Evolutionary conservation across 371 early-diverging fungal genomes (phyloP), one percentile per base, ranked within the genome.

Genomic region (Blakeslea trispora): DNA sequence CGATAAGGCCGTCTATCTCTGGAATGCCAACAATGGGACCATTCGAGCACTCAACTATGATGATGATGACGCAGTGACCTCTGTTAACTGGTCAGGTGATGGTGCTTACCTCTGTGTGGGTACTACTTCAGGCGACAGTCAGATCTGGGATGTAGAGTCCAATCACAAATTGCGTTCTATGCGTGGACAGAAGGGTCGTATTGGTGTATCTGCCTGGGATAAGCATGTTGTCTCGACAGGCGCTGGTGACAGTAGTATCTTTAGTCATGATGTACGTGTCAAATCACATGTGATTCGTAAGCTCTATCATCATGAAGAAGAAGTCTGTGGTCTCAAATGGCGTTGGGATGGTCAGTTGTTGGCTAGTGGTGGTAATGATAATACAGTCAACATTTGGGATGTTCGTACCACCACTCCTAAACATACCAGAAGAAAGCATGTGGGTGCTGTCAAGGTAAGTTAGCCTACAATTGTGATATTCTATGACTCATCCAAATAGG

Each of bases 321-420:
- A 95, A 60, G 94, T 97, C 5, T 99, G 99, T 72, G 99, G 99
- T 14, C 77, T 99, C 23, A 81, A 85, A 49, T 99, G 99, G 99
- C 81, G 92, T 32, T 59, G 77, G 3, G 97, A 96, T 71, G 95
- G 95, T 4, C 71, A 65, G 9, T 74, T 88, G 44, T 79, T 99
- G 15, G 99, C 99, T 1, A 92, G 92, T 70, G 99, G 99, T 11
- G 96, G 97, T 3, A 99, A 99, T 73, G 99, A 99, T 65, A 97
- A 98, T 63, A 57, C 84, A 22, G 91, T 98, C 18, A 89, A 94
- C 51, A 82, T 99, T 10, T 99, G 98, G 98, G 95, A 99, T 61
- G 77, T 84, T 7, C 83, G 97, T 22, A 15, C 11, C 0, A 69
- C 69, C 0, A 65, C 51, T 21, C 93, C 92, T 23, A 84, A 76